Evolutionary conservation across 192 early-diverging fungal species (phyloP).

Genomic region (Spizellomyces sp.): DNA sequence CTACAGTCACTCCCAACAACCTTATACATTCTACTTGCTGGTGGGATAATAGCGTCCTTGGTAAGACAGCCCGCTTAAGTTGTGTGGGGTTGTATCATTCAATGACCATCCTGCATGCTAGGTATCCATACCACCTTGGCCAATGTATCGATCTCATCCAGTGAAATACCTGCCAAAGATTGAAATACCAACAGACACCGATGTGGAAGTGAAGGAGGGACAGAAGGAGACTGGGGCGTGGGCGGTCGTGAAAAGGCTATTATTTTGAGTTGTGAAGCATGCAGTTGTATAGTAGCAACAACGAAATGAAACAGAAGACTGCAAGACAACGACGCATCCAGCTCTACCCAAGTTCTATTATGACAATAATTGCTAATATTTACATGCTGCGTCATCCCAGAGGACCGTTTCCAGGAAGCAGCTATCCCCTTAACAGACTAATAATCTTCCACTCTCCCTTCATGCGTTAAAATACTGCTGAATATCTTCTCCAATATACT

Average conservation of each 20-base stretch:
- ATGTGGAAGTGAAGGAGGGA: not conserved
- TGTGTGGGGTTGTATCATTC: not conserved
- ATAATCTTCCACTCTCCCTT: too few relatives aligned
- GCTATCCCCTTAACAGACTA: too few relatives aligned
- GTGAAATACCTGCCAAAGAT: not conserved
- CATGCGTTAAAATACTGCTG: conserved; percentile 70
- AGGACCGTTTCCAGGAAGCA: too few relatives aligned
- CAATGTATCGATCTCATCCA: conserved; percentile 5
- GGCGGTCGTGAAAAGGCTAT: not conserved
- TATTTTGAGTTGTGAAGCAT: too few relatives aligned
- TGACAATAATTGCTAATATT: too few relatives aligned
- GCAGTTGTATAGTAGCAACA: too few relatives aligned
- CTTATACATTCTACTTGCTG: not conserved
- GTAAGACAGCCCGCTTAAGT: not conserved
- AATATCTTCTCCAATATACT: conserved; percentile 86
- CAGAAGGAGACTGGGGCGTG: not conserved
- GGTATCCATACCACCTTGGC: not conserved
- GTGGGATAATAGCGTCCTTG: not conserved
- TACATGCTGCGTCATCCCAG: too few relatives aligned
- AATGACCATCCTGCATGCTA: not conserved
- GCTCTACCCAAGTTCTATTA: too few relatives aligned
- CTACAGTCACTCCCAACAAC: not conserved
- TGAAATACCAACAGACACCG: not conserved
- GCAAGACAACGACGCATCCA: too few relatives aligned
- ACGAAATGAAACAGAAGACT: too few relatives aligned